Evolutionary conservation across 176 grass and related monocot genomes (phyloP).

Genomic region (Raddia guianensis): DNA sequence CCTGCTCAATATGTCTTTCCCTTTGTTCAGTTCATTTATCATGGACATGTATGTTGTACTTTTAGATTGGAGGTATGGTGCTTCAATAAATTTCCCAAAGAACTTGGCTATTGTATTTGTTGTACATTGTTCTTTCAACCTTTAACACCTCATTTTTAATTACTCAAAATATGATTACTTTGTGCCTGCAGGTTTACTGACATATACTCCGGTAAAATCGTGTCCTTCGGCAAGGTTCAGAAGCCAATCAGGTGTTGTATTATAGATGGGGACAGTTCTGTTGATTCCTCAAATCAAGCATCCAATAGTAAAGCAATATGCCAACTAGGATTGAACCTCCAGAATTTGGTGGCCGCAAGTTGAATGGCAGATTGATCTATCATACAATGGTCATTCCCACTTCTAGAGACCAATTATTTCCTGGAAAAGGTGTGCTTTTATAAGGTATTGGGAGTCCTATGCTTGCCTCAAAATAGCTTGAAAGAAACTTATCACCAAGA

Average conservation of each 20-base stretch:
- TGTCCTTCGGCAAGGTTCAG: conserved; percentile 66
- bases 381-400: neutral
- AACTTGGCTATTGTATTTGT: neutral
- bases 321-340: conserved; percentile 6
- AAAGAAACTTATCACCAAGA: too few species aligned
- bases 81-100: neutral
- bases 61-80: neutral
- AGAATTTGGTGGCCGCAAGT: conserved; percentile 38
- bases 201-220: conserved; percentile 47
- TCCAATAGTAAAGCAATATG: neutral
- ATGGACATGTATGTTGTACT: neutral
- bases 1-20: neutral
- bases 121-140: neutral
- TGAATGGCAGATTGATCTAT: conserved; percentile 23
- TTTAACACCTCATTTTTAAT: neutral
- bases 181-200: conserved; percentile 55
- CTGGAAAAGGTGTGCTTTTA: neutral
- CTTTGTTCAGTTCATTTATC: neutral
- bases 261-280: conserved; percentile 24
- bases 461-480: neutral
- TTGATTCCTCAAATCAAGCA: conserved; percentile 24
- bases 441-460: conserved; percentile 3
- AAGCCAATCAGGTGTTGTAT: conserved; percentile 63
- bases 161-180: conserved; percentile 23
- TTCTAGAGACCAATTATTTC: neutral